A percentile compares a stretch with the other conserved stretches of the same genome.
phyloP scores from a whole-genome alignment of 805 yeast genomes.

The Candida sanyiensis region DNA sequence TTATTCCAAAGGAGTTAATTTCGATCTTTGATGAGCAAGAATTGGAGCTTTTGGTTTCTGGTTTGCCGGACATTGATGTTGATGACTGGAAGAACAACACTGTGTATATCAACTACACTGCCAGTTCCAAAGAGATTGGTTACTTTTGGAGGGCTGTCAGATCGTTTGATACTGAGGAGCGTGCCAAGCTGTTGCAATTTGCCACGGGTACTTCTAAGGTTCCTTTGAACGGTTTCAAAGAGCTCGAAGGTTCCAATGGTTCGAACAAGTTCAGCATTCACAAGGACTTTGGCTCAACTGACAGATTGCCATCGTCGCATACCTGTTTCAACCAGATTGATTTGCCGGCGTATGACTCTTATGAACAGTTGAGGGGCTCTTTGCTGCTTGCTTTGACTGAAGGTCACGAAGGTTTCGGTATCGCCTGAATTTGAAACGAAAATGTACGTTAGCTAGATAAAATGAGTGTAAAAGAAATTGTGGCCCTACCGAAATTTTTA shows the following conservation, averaged over 20 bases:
- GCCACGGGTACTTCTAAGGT: constrained; percentile 97
- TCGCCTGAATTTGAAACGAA: no score
- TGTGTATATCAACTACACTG: constrained; percentile 70
- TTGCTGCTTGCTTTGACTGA: constrained; percentile 83
- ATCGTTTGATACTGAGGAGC: constrained; percentile 88
- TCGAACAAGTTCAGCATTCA: constrained; percentile 82
- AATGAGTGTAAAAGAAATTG: not conserved
- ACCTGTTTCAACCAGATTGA: constrained; percentile 96
- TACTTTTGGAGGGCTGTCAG: constrained; percentile 99
- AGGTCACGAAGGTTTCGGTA: constrained; percentile 94
- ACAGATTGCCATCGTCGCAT: constrained; percentile 90
- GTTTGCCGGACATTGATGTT: constrained; percentile 93
- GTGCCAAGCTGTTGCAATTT: constrained; percentile 90
- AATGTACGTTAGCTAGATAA: not conserved
- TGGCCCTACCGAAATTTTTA: not conserved
- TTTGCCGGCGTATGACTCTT: constrained; percentile 86
- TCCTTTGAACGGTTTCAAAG: constrained; percentile 90
- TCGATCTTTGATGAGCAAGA: constrained; percentile 94
- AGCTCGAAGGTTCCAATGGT: constrained; percentile 82
- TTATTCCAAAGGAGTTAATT: constrained; percentile 77
- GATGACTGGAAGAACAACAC: constrained; percentile 94
- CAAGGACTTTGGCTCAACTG: constrained; percentile 78
- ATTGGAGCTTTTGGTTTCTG: constrained; percentile 84
- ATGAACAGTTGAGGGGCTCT: constrained; percentile 78
- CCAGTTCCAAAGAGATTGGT: constrained; percentile 79